Conservation (phyloP, 2,329 filamentous ascomycete species). For the Erysiphe pulchra region DNA sequence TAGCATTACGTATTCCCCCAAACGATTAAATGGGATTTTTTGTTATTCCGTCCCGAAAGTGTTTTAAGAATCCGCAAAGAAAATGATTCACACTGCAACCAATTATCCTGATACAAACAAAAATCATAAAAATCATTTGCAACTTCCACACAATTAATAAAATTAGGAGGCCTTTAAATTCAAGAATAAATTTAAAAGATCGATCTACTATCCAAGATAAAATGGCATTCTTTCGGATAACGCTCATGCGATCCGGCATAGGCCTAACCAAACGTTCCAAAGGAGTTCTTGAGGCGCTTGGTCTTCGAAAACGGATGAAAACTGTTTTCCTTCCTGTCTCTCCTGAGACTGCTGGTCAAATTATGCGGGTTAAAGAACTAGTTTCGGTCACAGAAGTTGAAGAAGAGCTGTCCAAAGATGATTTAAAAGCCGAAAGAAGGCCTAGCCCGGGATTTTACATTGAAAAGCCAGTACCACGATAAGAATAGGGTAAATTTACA, state of each 20-base stretch:
- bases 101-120: too few relatives aligned
- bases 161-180: too few relatives aligned
- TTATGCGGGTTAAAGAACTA: conserved; percentile 53
- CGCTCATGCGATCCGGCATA: conserved; percentile 45
- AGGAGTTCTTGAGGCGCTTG: conserved; percentile 43
- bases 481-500: background rate
- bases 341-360: conserved; percentile 41
- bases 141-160: too few relatives aligned
- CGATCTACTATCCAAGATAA: background rate
- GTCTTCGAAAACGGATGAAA: conserved; percentile 43
- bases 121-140: too few relatives aligned
- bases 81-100: too few relatives aligned
- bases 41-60: background rate
- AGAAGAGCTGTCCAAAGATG: conserved; percentile 26
- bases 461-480: conserved; percentile 19
- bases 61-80: too few relatives aligned
- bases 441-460: conserved; percentile 45
- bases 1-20: too few relatives aligned
- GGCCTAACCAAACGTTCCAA: conserved; percentile 37
- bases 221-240: conserved; percentile 47
- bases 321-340: conserved; percentile 50
- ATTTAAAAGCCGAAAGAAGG: conserved; percentile 33
- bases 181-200: too few relatives aligned
- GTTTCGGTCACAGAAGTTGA: conserved; percentile 44
- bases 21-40: background rate